Conservation (phyloP, 2,329 filamentous ascomycete species). For the Curvularia sp. region DNA sequence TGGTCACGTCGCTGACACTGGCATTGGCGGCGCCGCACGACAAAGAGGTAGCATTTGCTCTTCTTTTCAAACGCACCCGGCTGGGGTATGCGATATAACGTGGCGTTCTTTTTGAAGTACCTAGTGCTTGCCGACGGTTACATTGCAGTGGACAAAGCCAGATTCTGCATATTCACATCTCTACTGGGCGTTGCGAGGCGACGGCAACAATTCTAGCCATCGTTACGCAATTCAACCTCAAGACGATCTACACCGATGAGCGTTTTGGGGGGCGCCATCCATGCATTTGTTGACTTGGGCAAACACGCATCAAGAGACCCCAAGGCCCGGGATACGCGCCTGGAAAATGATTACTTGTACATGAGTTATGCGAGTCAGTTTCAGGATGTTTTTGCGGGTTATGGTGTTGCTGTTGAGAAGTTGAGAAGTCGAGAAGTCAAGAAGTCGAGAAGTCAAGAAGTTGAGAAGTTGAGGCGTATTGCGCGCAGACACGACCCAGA, state of each 20-base stretch:
- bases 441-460: too few relatives aligned
- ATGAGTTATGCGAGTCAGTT: slow-evolving; percentile 57
- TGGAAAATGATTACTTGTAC: slow-evolving; percentile 35
- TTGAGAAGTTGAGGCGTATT: slow-evolving; percentile 19
- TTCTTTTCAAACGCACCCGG: slow-evolving; percentile 42
- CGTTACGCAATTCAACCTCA: slow-evolving; percentile 32
- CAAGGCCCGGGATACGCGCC: slow-evolving; percentile 11
- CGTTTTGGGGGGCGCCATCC: slow-evolving; percentile 27
- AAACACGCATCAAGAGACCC: slow-evolving; percentile 3
- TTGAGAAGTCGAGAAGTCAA: too few relatives aligned
- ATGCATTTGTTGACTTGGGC: slow-evolving; percentile 23
- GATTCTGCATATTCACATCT: slow-evolving; percentile 13
- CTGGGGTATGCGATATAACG: slow-evolving; percentile 46
- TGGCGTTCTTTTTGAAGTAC: slow-evolving; percentile 44
- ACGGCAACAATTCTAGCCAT: slow-evolving; percentile 44
- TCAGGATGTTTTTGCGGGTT: slow-evolving; percentile 53
- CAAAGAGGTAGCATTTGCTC: slow-evolving; percentile 37
- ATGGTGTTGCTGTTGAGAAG: slow-evolving; percentile 43
- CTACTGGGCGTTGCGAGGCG: slow-evolving; percentile 45
- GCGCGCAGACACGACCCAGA: slow-evolving; percentile 21
- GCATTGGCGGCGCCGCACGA: slow-evolving; percentile 35
- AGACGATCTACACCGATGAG: slow-evolving; percentile 17
- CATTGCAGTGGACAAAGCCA: slow-evolving; percentile 4
- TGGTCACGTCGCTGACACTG: slow-evolving; percentile 39
- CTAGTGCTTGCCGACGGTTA: slow-evolving; percentile 37